Evolutionary conservation across 2,329 filamentous ascomycete genomes (phyloP).

Genomic region (Aspergillus awamori): DNA sequence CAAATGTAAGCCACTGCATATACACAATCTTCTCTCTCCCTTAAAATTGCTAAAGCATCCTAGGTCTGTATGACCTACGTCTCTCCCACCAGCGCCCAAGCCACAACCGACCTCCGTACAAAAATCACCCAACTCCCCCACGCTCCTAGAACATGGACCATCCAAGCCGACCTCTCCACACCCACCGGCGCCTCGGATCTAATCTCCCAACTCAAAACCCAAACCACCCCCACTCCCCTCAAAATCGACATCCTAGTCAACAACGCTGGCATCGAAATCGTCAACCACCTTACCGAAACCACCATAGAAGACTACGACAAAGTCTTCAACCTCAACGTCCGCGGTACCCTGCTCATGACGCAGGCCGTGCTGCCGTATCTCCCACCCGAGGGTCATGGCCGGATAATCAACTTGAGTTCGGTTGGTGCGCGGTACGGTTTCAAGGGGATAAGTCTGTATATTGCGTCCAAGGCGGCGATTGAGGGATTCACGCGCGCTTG

Average conservation of each 20-base stretch:
- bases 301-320: background rate
- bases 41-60: background rate
- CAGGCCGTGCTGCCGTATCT: slow-evolving; percentile 13
- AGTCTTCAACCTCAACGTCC: slow-evolving; percentile 15
- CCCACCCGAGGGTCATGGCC: background rate
- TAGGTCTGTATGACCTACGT: slow-evolving; percentile 10
- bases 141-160: background rate
- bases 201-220: background rate
- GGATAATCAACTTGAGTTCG: slow-evolving; percentile 11
- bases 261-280: slow-evolving; percentile 5
- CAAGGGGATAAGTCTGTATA: slow-evolving; percentile 54
- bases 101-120: background rate
- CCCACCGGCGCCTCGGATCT: background rate
- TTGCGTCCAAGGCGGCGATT: slow-evolving; percentile 61
- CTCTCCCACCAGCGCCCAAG: background rate
- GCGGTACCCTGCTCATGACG: slow-evolving; percentile 4
- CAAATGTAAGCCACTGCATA: background rate
- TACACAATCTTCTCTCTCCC: no score
- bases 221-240: background rate
- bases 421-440: slow-evolving; percentile 52
- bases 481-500: slow-evolving; percentile 63
- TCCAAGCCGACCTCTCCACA: slow-evolving; percentile 6
- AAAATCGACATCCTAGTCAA: slow-evolving; percentile 14
- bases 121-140: background rate
- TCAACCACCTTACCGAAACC: background rate